Conservation (phyloP, 2,329 filamentous ascomycete genomes). For the Capronia americana region DNA sequence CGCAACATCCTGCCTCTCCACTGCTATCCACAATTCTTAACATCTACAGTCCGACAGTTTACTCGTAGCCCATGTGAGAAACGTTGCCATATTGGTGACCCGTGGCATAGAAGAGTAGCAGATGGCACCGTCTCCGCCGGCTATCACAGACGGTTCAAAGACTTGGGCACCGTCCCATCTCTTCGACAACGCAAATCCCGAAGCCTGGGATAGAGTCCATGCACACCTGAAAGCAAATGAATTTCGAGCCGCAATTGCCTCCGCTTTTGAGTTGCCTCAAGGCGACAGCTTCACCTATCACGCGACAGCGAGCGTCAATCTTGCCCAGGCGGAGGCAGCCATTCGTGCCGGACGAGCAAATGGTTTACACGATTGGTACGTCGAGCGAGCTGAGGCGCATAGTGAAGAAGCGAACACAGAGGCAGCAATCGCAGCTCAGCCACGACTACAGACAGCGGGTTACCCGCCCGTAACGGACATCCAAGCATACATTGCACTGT, state of each 20-base stretch:
- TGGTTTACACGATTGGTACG: constrained; percentile 60
- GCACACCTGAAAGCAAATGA: constrained; percentile 49
- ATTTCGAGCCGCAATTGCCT: constrained; percentile 54
- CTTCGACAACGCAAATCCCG: constrained; percentile 42
- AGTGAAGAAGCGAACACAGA: constrained; percentile 12
- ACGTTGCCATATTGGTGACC: background rate
- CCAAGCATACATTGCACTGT: constrained; percentile 70
- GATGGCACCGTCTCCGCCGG: constrained; percentile 25
- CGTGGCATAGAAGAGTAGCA: background rate
- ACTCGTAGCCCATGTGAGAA: background rate
- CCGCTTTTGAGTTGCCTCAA: constrained; percentile 55
- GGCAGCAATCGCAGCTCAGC: constrained; percentile 13
- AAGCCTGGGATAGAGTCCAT: constrained; percentile 45
- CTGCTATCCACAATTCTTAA: background rate
- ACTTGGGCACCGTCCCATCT: constrained; percentile 56
- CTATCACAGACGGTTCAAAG: constrained; percentile 48
- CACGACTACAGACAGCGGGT: constrained; percentile 40
- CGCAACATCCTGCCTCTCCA: background rate
- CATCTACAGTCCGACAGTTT: background rate
- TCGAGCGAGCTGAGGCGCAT: constrained; percentile 19
- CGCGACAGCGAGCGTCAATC: constrained; percentile 58
- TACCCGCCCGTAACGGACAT: constrained; percentile 65
- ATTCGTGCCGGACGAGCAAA: constrained; percentile 55
- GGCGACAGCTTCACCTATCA: constrained; percentile 59
- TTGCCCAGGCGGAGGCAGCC: constrained; percentile 57